Percentiles rank a stretch among this genome's conserved stretches.
These are phyloP conservation scores for Crithidia acanthocephali DNA, from an alignment of 208 protist species.

Conservation along the genomic window DNA sequence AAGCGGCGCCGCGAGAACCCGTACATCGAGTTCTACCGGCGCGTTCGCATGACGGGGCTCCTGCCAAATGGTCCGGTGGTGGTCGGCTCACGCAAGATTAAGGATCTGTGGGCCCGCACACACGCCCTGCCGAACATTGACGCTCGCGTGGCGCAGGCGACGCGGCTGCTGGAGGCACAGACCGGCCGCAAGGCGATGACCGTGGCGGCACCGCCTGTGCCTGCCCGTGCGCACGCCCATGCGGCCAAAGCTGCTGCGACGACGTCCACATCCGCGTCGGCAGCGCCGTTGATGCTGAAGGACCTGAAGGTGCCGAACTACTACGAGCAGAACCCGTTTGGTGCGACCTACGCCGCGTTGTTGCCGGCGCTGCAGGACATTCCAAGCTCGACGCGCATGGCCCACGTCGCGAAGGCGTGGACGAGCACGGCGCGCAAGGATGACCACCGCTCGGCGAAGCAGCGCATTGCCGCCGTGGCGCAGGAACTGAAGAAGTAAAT, in stretches of 20 bases:
- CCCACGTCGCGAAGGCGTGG: slow-evolving; percentile 41
- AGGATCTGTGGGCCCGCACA: slow-evolving; percentile 43
- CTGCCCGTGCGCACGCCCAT: too few species aligned
- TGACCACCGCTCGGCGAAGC: slow-evolving; percentile 35
- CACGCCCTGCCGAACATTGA: slow-evolving; percentile 34
- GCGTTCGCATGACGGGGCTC: slow-evolving; percentile 45
- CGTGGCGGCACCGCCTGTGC: background rate
- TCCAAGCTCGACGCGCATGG: slow-evolving; percentile 31
- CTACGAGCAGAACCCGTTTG: slow-evolving; percentile 40
- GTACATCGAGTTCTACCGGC: slow-evolving; percentile 53
- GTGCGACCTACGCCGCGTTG: slow-evolving; percentile 41
- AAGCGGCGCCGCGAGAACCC: slow-evolving; percentile 18
- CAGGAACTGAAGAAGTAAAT: slow-evolving; percentile 34
- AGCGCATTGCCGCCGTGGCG: slow-evolving; percentile 41
- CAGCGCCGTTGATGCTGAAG: slow-evolving; percentile 2
- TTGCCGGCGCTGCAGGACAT: slow-evolving; percentile 16
- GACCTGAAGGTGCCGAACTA: slow-evolving; percentile 37
- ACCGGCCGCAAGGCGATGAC: slow-evolving; percentile 19
- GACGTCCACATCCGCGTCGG: background rate
- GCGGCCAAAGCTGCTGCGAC: background rate
- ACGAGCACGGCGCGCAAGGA: slow-evolving; percentile 16
- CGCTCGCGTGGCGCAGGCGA: slow-evolving; percentile 31
- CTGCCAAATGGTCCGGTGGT: slow-evolving; percentile 41
- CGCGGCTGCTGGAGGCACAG: slow-evolving; percentile 24
- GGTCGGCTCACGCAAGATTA: slow-evolving; percentile 39